Evolutionary conservation across 2,329 filamentous ascomycete species (phyloP), one percentile per base, ranked within the genome.

Genomic region (Lecanicillium sp.): DNA sequence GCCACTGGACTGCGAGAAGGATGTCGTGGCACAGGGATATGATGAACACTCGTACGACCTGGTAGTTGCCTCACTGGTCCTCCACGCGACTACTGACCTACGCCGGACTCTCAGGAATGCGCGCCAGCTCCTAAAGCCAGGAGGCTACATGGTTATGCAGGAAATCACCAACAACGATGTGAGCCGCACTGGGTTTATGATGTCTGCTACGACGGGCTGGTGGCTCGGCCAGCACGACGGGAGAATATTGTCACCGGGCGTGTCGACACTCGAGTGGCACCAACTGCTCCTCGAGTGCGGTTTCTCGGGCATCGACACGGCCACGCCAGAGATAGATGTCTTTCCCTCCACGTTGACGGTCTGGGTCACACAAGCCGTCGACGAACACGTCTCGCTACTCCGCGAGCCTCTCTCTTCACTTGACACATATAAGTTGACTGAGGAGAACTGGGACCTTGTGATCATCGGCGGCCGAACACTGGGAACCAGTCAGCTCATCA

Each of bases 121-220:
- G 2, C 39, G 40, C 5, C 42, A 15, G 18, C 39, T 57, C 2
- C 44, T 59, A n/a, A 54, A 46, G 20, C 50, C 56, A 0, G 56
- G 54, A 2, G 56, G 56, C 2, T 51, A 50, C 31, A 46, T 59
- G 2, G 14, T 59, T 1, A 30, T 56, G 5, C 39, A 50, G 12
- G 56, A 58, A 25, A 44, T 48, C 10, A 49, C 47, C 4, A 42
- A 17, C 12, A 34, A 46, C n/a, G 33, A 48, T 11, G 29, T 8
- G 33, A 29, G 41, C 11, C 37, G 49, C 0, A 35, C 44, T 13
- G 44, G 40, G 5, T 31, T 40, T n/a, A 40, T 53, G 10, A 49
- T 58, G 22, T 52, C 52, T 13, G 43, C 39, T 7, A 39, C 62
- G 4, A 41, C 47, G 0, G 56, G 54, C 11, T 60, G 57, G 56